Conservation (phyloP, 768 basidiomycete species). For the Cyclocybe cylindracea region DNA sequence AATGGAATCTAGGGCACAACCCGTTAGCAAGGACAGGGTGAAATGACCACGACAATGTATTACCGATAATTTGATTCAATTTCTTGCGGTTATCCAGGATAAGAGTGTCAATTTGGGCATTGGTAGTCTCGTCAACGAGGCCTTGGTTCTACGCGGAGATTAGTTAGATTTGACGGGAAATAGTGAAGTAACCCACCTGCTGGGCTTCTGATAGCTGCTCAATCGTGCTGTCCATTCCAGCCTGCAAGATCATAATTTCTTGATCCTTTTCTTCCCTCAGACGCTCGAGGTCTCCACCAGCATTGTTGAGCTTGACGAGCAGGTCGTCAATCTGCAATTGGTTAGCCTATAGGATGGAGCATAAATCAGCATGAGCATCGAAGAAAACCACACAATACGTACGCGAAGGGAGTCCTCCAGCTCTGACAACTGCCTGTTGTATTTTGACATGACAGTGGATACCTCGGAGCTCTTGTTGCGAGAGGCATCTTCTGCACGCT, state of each 20-base stretch:
- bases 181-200: conserved; percentile 51
- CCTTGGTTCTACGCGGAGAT: conserved; percentile 67
- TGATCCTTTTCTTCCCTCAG: conserved; percentile 95
- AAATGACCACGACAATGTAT: conserved; percentile 4
- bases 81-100: conserved; percentile 98
- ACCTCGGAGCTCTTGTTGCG: conserved; percentile 94
- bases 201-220: conserved; percentile 85
- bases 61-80: conserved; percentile 95
- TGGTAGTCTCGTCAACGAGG: conserved; percentile 84
- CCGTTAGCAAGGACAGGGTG: conserved; percentile 12
- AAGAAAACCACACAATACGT: conserved; percentile 23
- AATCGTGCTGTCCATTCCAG: conserved; percentile 91
- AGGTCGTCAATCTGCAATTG: conserved; percentile 97
- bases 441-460: conserved; percentile 83
- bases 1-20: conserved; percentile 76
- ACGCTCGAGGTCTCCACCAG: conserved; percentile 74
- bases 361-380: conserved; percentile 5
- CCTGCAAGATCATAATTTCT: conserved; percentile 93
- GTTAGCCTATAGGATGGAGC: conserved; percentile 62
- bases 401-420: conserved; percentile 95
- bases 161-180: conserved; percentile 1
- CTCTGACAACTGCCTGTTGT: conserved; percentile 94
- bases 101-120: conserved; percentile 95
- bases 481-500: conserved; percentile 93
- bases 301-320: conserved; percentile 74